phyloP scores from a whole-genome alignment of 305 asterid genomes.

The Solanum hybrid region DNA sequence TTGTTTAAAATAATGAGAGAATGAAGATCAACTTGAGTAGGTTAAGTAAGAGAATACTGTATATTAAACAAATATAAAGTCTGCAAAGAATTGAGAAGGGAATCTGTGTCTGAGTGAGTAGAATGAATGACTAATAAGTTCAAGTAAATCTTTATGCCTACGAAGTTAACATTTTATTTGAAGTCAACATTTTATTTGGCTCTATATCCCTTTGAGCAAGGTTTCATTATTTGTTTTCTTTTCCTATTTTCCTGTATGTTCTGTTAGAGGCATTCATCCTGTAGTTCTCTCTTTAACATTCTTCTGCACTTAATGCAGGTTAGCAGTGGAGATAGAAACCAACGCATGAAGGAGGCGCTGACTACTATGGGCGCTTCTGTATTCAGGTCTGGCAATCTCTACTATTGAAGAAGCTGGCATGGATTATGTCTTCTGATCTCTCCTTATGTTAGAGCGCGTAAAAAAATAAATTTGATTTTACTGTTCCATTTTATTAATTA shows the following conservation, averaged over 20 bases:
- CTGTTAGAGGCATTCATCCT: neutral
- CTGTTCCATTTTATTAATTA: neutral
- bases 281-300: slow-evolving; percentile 3
- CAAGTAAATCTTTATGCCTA: neutral
- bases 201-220: neutral
- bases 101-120: neutral
- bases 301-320: slow-evolving; percentile 35
- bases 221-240: neutral
- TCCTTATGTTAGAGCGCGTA: neutral
- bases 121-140: neutral
- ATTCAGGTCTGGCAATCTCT: slow-evolving; percentile 49
- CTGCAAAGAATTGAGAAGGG: neutral
- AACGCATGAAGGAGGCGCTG: slow-evolving; percentile 86
- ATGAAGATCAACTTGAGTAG: neutral
- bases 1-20: neutral
- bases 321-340: slow-evolving; percentile 82
- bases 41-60: neutral
- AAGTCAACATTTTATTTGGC: neutral
- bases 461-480: neutral
- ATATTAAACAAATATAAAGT: neutral
- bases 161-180: neutral
- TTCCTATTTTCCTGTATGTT: neutral
- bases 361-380: slow-evolving; percentile 99
- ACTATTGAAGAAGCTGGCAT: neutral
- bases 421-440: neutral